Base-by-base conservation (phyloP, 768 basidiomycete species). In the Austroboletus festivus region DNA sequence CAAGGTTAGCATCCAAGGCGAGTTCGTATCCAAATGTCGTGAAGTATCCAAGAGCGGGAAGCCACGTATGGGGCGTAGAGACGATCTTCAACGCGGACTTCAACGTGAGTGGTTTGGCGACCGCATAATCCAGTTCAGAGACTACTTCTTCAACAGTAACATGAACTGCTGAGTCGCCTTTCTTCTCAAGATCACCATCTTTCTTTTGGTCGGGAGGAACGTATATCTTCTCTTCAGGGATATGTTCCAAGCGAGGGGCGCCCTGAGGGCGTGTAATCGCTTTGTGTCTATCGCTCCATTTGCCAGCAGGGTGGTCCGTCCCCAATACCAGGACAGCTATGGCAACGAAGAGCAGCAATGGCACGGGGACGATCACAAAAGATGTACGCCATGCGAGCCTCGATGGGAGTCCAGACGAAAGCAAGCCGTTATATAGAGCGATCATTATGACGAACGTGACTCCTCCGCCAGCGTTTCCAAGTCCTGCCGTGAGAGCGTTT, bases 1-100 rank as follows among this genome's bases (percentile, higher is more conserved):
- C 71, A 54, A 82, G 65, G 50, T 75, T 73, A 7, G 73, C 74
- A 54, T 84, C 79, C 37, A 84, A 71, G 1, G 76, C 73, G 7
- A 84, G 71, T 60, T 83, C 82, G 39, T 74, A 71, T 0, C 82
- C 81, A 53, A 83, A 82, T 3, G 80, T 79, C 1, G 75, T 75
- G 31, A 75, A 52, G 49, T 83, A 83, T 12, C 74, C 76, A 9
- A 80, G 57, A 0, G 75, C 63, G 0, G 80, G 80, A 3, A 82
- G 71, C 77, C 80, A 81, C 1, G 80, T 82, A 12, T 77, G 51
- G 1, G 77, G 77, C 47, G 56, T 72, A 18, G 52, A 11, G 21
- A 77, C 21, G 42, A 80, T 69, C 34, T 56, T 46, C 18, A 54
- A 8, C 13, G 71, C 69, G 2, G 62, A 49, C 28, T 59, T 53